Conservation (phyloP, 805 yeast genomes). For the Torulaspora franciscae region DNA sequence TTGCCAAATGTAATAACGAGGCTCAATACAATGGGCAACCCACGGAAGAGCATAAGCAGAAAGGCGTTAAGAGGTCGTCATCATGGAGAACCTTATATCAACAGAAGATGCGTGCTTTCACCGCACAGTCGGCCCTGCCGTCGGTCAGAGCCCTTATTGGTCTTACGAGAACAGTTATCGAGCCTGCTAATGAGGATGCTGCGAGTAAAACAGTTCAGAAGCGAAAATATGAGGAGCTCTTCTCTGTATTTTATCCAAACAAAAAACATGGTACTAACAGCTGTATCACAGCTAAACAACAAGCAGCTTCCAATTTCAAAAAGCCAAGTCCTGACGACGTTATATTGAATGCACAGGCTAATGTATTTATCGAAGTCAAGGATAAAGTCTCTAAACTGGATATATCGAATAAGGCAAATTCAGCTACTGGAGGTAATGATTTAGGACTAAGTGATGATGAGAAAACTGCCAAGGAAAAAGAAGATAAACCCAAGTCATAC, state of each 20-base stretch:
- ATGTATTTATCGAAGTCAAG: conserved; percentile 38
- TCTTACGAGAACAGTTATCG: conserved; percentile 4
- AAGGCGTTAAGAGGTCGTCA: neutral
- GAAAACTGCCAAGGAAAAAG: conserved; percentile 30
- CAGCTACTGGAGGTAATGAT: conserved; percentile 14
- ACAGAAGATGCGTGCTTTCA: neutral
- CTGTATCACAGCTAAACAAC: conserved; percentile 34
- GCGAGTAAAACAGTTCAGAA: conserved; percentile 11
- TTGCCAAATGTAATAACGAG: neutral
- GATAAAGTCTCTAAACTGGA: conserved; percentile 18
- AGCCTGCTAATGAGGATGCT: conserved; percentile 5
- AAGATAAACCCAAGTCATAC: conserved; percentile 36
- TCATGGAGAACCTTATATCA: conserved; percentile 5
- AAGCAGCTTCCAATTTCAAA: conserved; percentile 48
- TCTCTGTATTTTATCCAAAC: conserved; percentile 34
- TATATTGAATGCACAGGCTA: conserved; percentile 53
- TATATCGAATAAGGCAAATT: conserved; percentile 19
- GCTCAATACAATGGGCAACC: neutral
- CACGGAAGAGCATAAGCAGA: neutral
- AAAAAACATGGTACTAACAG: conserved; percentile 37
- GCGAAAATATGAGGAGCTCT: conserved; percentile 29
- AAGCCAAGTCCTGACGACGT: conserved; percentile 83
- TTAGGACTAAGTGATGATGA: conserved; percentile 26
- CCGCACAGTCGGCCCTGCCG: neutral
- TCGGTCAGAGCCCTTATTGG: neutral